Base-by-base conservation (phyloP, 2,329 filamentous ascomycete species). In the Waltergamsia citrina region DNA sequence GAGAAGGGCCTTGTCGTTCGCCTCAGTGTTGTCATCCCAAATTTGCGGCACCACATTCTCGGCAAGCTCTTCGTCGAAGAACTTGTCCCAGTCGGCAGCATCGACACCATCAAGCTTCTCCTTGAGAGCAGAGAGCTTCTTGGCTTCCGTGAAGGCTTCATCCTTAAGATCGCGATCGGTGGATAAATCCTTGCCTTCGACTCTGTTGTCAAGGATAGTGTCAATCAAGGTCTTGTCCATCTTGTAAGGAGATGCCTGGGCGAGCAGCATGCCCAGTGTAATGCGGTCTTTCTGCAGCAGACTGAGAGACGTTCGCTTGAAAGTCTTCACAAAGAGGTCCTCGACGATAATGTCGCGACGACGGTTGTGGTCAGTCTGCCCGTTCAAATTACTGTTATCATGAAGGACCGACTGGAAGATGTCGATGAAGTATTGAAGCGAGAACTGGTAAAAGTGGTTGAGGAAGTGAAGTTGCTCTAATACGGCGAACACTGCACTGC, bases 361-460 rank as follows among this genome's bases (percentile, higher is more conserved):
- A 11, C 68, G 69, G 44, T 85, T 78, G 59, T 94, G 76, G 43
- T 92, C 81, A 21, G 73, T 79, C 56, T 82, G 78, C 38, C 67
- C 70, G 15, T 73, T 71, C 33, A 92, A 67, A 39, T 77, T 78
- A 49, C 81, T 79, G 57, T 93, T 93, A 38, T 77, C 73, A 46
- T 82, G 82, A 25, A 98, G 71, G 7, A 98, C 92, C 6, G 82
- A 78, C 53, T 94, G 85, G 73, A 98, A 98, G 47, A 98, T 98
- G 54, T 95, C 85, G 36, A 94, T 74, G 63, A 98, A 98, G 62
- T 94, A 98, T 58, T 95, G 88, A 39, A 98, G 71, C 24, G 92
- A 98, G 69, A 98, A 98, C 56, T 96, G 93, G 60, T 98, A 98
- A 63, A 96, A 96, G 67, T 96, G 92, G 57, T 98, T 95, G 56